A percentile compares a stretch with the other conserved stretches of the same genome.
phyloP scores from a whole-genome alignment of 768 basidiomycete genomes.

The Lentinula aciculospora region DNA sequence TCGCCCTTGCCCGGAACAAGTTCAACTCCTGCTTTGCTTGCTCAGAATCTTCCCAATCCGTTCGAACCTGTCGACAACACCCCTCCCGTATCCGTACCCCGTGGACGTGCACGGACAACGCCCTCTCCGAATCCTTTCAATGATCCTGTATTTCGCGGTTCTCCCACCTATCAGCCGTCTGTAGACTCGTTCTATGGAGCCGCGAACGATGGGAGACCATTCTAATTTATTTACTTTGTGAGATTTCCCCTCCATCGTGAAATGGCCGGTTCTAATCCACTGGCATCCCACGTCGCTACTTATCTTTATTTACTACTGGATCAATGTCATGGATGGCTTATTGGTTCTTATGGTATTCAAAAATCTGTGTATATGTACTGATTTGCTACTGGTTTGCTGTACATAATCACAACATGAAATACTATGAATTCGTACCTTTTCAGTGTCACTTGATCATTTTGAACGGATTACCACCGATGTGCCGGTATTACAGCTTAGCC shows the following conservation, averaged over 20 bases:
- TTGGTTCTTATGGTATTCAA: not conserved
- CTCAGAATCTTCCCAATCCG: not conserved
- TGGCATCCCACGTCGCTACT: not conserved
- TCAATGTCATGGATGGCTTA: not conserved
- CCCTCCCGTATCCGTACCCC: not conserved
- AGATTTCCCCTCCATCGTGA: not conserved
- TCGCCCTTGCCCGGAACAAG: not conserved
- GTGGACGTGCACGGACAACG: too few relatives aligned
- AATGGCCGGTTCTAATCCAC: not conserved
- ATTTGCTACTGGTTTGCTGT: not conserved
- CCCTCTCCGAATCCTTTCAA: not conserved
- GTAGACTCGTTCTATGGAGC: conserved; percentile 9
- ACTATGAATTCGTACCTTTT: not conserved
- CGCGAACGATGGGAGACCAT: not conserved
- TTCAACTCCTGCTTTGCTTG: not conserved
- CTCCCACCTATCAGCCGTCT: conserved; percentile 2
- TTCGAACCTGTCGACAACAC: not conserved
- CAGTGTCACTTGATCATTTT: too few relatives aligned
- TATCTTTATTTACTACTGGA: not conserved
- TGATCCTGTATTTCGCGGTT: not conserved
- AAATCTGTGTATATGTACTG: not conserved
- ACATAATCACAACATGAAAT: not conserved
- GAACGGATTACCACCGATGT: too few relatives aligned
- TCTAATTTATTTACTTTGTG: not conserved
- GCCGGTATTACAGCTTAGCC: not conserved